Evolutionary conservation across 495 filamentous ascomycete species (phyloP).

Genomic region (Tuber microsphaerosporum): DNA sequence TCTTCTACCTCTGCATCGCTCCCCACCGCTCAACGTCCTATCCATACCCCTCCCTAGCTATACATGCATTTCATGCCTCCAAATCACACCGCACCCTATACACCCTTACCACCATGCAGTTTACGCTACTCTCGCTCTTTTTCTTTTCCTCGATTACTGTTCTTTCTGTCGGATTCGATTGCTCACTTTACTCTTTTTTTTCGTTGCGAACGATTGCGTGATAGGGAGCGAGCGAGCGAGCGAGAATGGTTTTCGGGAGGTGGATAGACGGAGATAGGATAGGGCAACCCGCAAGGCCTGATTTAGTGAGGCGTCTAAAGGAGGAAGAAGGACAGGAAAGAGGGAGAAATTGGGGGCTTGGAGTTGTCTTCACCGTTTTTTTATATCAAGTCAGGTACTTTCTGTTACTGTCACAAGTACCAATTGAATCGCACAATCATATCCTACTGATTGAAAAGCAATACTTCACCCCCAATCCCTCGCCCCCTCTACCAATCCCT

Average conservation of each 20-base stretch:
- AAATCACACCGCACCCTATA: background rate
- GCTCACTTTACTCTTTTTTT: background rate
- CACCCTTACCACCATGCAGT: background rate
- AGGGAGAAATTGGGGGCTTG: background rate
- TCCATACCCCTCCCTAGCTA: background rate
- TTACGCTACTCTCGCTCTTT: background rate
- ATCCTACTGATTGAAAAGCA: background rate
- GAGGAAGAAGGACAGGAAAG: background rate
- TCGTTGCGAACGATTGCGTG: background rate
- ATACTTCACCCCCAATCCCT: background rate
- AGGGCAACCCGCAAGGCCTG: background rate
- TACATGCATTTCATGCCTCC: background rate
- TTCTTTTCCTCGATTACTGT: background rate
- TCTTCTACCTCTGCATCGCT: background rate
- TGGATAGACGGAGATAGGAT: background rate
- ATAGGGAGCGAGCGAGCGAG: background rate
- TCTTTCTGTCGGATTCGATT: background rate
- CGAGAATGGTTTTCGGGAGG: background rate
- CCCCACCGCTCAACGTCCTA: background rate
- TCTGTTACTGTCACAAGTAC: background rate
- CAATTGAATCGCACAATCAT: background rate
- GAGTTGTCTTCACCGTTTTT: background rate
- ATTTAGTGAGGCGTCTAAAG: background rate
- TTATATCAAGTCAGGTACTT: background rate
- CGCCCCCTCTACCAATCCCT: too few species aligned